Evolutionary conservation across 768 basidiomycete genomes (phyloP), one percentile per base, ranked within the genome.

Genomic region (Pilatotrama ljubarskyi): DNA sequence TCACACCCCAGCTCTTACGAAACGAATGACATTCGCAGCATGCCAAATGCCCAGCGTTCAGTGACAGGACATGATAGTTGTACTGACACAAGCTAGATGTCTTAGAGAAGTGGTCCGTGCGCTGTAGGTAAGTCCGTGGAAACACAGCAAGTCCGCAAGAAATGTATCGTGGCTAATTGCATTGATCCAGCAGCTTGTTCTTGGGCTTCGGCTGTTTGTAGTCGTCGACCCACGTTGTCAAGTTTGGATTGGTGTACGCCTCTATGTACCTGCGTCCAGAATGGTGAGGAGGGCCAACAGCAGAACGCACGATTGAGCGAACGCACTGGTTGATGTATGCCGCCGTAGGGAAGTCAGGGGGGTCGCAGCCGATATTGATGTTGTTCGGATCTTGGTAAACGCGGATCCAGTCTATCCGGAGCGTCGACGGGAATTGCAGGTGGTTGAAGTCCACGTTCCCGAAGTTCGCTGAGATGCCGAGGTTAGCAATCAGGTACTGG

Each of bases 361-460:
- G 91, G 66, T 93, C 90, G 63, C 86, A 88, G 7, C 87, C 85
- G 41, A 85, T 73, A 63, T 85, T 85, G 63, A 76, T 74, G 5
- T 69, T 64, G 61, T 75, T 71, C 55, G 76, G 72, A 36, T 75
- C 74, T 64, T 88, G 88, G 64, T 88, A 90, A 3, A 97, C 90
- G 1, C 94, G 84, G 56, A 95, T 84, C 57, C 84, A 95, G 68
- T 96, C 94, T 46, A 95, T 75, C 55, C 77, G 77, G 88, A 95
- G 87, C 4, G 71, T 75, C 15, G 85, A 72, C 3, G 74, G 74
- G 70, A 85, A 86, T 15, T 69, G 72, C 17, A 88, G 71, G 58
- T 85, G 73, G 1, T 68, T 73, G 44, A 81, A 72, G 59, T 87
- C 84, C 62, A 87, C 81, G 11, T 66, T 66, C 42, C 85, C 87